Percentiles rank a stretch among this genome's conserved stretches.
phyloP scores from a whole-genome alignment of 2,329 filamentous ascomycete species.

The Penicillium palitans region DNA sequence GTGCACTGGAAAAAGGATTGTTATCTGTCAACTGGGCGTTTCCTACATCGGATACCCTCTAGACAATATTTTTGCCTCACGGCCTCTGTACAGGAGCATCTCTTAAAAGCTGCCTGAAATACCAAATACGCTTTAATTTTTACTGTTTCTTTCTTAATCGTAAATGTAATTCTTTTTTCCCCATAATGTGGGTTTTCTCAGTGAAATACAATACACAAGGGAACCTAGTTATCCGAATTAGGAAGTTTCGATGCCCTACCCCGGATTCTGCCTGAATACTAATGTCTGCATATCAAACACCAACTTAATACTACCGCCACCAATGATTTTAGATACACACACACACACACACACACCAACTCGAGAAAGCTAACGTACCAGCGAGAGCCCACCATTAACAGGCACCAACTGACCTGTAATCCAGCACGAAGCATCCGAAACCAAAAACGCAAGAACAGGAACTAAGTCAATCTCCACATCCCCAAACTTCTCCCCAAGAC shows the following conservation, averaged over 20 bases:
- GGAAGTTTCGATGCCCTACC: not conserved
- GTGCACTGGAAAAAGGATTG: constrained; percentile 7
- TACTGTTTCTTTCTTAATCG: not conserved
- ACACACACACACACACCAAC: not conserved
- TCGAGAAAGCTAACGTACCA: not conserved
- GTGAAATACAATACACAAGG: too few relatives aligned
- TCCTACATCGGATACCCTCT: constrained; percentile 4
- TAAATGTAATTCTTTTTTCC: not conserved
- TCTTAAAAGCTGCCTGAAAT: constrained; percentile 19
- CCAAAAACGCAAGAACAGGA: not conserved
- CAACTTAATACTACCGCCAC: not conserved
- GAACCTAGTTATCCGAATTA: not conserved
- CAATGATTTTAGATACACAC: not conserved
- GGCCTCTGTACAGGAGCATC: constrained; percentile 24
- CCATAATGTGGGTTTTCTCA: not conserved
- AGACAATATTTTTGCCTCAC: constrained; percentile 16
- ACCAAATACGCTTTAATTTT: constrained; percentile 19
- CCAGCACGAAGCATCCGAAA: not conserved
- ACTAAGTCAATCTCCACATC: not conserved
- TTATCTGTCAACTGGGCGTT: constrained; percentile 9
- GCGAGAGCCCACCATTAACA: not conserved
- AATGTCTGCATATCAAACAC: not conserved
- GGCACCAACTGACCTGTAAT: not conserved
- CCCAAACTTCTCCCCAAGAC: not conserved
- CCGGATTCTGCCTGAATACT: not conserved